phyloP scores from a whole-genome alignment of 768 basidiomycete species.

The Lentinula sp. region DNA sequence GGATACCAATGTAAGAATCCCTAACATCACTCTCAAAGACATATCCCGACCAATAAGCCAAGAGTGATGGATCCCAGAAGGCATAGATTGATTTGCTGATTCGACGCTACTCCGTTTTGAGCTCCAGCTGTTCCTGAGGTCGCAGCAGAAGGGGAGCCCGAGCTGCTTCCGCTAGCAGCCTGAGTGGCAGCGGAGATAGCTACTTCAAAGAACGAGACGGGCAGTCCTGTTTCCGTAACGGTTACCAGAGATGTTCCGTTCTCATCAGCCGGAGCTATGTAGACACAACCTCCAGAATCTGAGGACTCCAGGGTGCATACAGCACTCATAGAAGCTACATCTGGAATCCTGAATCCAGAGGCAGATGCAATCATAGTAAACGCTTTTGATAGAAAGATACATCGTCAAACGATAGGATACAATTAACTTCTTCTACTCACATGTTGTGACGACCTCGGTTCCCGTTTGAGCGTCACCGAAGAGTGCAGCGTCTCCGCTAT shows the following conservation, averaged over 20 bases:
- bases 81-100: neutral
- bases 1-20: too few relatives aligned
- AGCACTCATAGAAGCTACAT: neutral
- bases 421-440: neutral
- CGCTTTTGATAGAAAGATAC: neutral
- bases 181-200: neutral
- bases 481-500: neutral
- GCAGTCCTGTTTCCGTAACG: neutral
- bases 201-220: neutral
- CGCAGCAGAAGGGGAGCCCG: neutral
- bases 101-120: neutral
- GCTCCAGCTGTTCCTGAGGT: neutral
- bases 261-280: neutral
- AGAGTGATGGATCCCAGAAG: neutral
- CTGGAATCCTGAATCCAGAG: neutral
- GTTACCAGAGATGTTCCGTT: neutral
- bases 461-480: neutral
- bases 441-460: neutral
- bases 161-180: neutral
- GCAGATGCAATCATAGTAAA: conserved; percentile 3
- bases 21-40: neutral
- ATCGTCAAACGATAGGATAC: neutral
- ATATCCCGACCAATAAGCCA: neutral
- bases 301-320: neutral
- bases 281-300: neutral